Percentiles rank a stretch among this genome's conserved stretches.
Evolutionary conservation across 345 rosid species (phyloP).

Genomic region (Hirschfeldia incana): DNA sequence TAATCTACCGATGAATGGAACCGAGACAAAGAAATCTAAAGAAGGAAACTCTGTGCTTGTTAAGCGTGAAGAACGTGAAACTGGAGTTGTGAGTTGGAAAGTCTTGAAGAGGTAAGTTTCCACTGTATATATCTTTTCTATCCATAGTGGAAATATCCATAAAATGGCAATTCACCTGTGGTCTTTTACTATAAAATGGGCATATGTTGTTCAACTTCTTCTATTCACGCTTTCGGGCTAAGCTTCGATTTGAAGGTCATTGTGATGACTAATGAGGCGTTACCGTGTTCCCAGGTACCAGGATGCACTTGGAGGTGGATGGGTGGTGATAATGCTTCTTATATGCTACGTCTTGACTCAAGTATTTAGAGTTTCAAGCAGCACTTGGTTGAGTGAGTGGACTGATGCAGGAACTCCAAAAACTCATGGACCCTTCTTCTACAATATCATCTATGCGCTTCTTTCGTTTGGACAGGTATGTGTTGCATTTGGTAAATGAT

Average conservation of each 20-base stretch:
- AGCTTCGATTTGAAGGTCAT: not conserved
- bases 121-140: not conserved
- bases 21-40: conserved; percentile 47
- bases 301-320: conserved; percentile 93
- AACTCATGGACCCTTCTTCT: conserved; percentile 63
- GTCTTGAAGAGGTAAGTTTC: conserved; percentile 66
- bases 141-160: not conserved
- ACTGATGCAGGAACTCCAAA: conserved; percentile 63
- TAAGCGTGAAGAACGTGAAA: conserved; percentile 97
- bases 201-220: not conserved
- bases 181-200: not conserved
- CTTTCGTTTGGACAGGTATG: conserved; percentile 90
- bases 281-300: conserved; percentile 66
- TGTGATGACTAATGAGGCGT: conserved; percentile 7
- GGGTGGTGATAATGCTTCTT: conserved; percentile 83
- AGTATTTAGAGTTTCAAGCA: conserved; percentile 79
- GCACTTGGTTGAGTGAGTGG: conserved; percentile 98
- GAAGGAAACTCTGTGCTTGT: conserved; percentile 86
- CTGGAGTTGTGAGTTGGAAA: conserved; percentile 84
- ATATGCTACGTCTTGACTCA: conserved; percentile 75
- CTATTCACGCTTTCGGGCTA: conserved; percentile 1
- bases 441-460: conserved; percentile 65
- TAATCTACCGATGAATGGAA: conserved; percentile 46
- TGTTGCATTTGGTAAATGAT: conserved; percentile 20
- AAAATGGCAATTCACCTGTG: conserved; percentile 1